Conservation (phyloP, 2,329 filamentous ascomycete species). For the Paradendryphiella salina region DNA sequence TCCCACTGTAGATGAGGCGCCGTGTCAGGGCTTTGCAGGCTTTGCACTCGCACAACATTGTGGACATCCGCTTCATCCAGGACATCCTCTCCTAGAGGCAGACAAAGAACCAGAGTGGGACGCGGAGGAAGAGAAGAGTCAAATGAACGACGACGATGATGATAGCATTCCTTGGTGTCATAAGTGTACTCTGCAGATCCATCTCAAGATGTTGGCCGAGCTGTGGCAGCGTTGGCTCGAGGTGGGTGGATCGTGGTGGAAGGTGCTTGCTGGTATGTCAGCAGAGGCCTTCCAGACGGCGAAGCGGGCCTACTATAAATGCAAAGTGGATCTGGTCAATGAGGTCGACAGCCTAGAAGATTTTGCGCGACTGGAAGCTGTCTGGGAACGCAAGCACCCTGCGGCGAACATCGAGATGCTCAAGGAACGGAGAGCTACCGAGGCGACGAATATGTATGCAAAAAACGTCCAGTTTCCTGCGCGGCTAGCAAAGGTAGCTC, state of each 20-base stretch:
- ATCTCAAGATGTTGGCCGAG: slow-evolving; percentile 9
- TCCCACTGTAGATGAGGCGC: too few relatives aligned
- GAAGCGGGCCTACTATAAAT: slow-evolving; percentile 8
- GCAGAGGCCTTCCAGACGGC: not conserved
- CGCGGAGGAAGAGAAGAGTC: not conserved
- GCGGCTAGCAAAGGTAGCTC: not conserved
- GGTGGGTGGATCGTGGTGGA: slow-evolving; percentile 17
- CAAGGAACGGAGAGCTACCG: not conserved
- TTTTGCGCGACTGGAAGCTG: not conserved
- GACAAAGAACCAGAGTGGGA: not conserved
- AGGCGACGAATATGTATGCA: not conserved
- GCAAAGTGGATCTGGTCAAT: slow-evolving; percentile 13
- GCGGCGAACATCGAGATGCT: not conserved
- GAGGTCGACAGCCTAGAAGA: not conserved
- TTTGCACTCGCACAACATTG: not conserved
- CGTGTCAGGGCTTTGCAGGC: too few relatives aligned
- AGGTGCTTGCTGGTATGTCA: not conserved
- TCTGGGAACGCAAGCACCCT: slow-evolving; percentile 7
- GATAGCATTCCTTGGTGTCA: slow-evolving; percentile 5
- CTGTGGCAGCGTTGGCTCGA: slow-evolving; percentile 9
- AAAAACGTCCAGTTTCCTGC: slow-evolving; percentile 2
- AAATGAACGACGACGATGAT: not conserved
- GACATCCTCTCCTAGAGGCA: not conserved
- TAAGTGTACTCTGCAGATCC: slow-evolving; percentile 9
- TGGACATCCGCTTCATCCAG: slow-evolving; percentile 9